These are phyloP conservation scores for Sporobolomyces phaffii DNA, from an alignment of 768 basidiomycete species.

Conservation along the genomic window DNA sequence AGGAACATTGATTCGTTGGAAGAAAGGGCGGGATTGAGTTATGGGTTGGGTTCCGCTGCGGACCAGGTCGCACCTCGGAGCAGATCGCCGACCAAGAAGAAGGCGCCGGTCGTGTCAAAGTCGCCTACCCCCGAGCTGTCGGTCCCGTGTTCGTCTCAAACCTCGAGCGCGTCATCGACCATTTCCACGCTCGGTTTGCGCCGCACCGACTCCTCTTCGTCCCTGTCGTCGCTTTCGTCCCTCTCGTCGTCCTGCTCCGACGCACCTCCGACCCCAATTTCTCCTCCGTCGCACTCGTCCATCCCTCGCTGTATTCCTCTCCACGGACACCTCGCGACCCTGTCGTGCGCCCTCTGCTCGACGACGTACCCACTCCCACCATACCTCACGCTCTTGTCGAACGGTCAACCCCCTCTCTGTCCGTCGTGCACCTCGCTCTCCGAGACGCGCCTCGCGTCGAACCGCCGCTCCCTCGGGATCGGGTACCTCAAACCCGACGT, in stretches of 20 bases:
- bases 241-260: background rate
- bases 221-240: background rate
- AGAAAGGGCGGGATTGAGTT: constrained; percentile 4
- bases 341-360: constrained; percentile 77
- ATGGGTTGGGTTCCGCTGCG: background rate
- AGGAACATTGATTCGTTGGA: constrained; percentile 6
- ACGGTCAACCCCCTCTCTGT: constrained; percentile 66
- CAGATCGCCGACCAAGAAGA: too few relatives aligned
- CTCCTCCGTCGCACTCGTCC: background rate
- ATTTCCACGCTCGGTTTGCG: too few relatives aligned
- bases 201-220: background rate
- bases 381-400: constrained; percentile 57
- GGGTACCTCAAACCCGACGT: constrained; percentile 79
- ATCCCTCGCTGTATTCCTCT: constrained; percentile 79
- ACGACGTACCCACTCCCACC: constrained; percentile 62
- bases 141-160: constrained; percentile 44
- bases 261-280: background rate
- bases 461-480: constrained; percentile 71
- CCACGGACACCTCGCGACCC: constrained; percentile 71
- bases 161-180: background rate
- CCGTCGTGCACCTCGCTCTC: constrained; percentile 70
- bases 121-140: constrained; percentile 53
- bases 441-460: constrained; percentile 62
- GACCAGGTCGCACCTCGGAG: too few relatives aligned
- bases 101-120: too few relatives aligned